Evolutionary conservation across 2,329 filamentous ascomycete genomes (phyloP).

Genomic region (Curvularia sp.): DNA sequence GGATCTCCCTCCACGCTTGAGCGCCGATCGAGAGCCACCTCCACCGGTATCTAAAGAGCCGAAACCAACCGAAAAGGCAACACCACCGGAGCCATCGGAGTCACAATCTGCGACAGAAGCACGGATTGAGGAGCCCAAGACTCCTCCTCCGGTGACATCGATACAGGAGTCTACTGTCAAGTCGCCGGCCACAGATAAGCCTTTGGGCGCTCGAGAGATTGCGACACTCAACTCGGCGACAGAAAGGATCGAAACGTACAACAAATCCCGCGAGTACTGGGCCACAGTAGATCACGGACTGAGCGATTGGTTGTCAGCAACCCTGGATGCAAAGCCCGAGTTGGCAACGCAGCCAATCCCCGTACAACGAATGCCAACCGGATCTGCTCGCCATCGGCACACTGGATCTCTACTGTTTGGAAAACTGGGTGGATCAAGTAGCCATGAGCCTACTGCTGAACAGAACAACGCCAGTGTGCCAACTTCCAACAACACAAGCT

Average conservation of each 20-base stretch:
- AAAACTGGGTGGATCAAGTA: slow-evolving; percentile 38
- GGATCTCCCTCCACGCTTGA: slow-evolving; percentile 46
- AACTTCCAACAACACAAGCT: slow-evolving; percentile 34
- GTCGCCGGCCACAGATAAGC: slow-evolving; percentile 41
- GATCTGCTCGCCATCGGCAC: slow-evolving; percentile 44
- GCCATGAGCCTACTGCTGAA: slow-evolving; percentile 25
- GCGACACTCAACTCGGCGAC: slow-evolving; percentile 68
- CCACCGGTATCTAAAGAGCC: slow-evolving; percentile 19
- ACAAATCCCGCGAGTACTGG: slow-evolving; percentile 74
- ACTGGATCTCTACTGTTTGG: slow-evolving; percentile 48
- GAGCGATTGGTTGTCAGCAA: slow-evolving; percentile 63
- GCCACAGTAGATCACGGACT: slow-evolving; percentile 77
- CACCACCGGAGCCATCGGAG: slow-evolving; percentile 12
- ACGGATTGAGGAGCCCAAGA: slow-evolving; percentile 18
- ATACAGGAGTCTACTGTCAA: slow-evolving; percentile 26
- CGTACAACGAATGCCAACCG: slow-evolving; percentile 37
- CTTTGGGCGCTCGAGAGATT: slow-evolving; percentile 76
- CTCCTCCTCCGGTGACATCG: slow-evolving; percentile 10
- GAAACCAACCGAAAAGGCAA: slow-evolving; percentile 4
- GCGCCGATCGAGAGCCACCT: slow-evolving; percentile 28
- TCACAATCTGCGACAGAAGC: slow-evolving; percentile 8
- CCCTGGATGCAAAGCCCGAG: slow-evolving; percentile 60
- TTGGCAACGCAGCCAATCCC: slow-evolving; percentile 49
- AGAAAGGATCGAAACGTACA: slow-evolving; percentile 76
- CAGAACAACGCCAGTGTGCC: slow-evolving; percentile 37